Evolutionary conservation across 208 protist species (phyloP), one percentile per base, ranked within the genome.

Genomic region (Trypanosoma vivax): DNA sequence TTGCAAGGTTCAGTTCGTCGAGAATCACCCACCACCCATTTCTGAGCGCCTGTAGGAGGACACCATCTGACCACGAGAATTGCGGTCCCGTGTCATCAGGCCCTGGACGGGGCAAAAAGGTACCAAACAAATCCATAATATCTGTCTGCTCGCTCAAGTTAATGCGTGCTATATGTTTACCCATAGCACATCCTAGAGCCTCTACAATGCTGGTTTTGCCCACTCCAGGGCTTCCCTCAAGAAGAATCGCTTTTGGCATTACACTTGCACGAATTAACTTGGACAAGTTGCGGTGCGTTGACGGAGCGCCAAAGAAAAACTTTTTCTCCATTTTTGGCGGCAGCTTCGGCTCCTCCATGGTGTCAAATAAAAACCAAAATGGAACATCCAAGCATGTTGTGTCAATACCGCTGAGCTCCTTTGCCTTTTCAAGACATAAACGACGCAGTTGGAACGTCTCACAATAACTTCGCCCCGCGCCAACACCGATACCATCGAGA

Each of bases 111-210:
- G 88, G 88, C 29, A 96, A 73, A 54, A 82, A 96, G 5, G 88
- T 91, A 9, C 91, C 90, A 45, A 99, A 81, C 19, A 99, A 78
- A 65, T 99, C 97, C 87, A 98, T 97, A 60, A 99, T 98, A 78
- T 99, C 99, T 0, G 98, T 99, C 69, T 99, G 99, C 58, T 99
- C 99, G 29, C 95, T 99, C 16, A 99, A 75, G 70, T 99, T 99
- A 62, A 99, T 99, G 56, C 99, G 84, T 25, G 99, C 96, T 0
- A 99, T 79, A n/a, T 46, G 37, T 30, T 94, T 73, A 3, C 83
- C 88, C 11, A 92, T 45, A 4, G 90, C 92, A 47, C 79, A 80
- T 11, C 94, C 98, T 27, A 99, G 78, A 0, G 96, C 90, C 53
- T 90, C 78, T 16, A 99, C 90, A 5, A 99, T 91, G 51, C 94